phyloP scores from a whole-genome alignment of 768 basidiomycete genomes.

The Boletus barrowsii region DNA sequence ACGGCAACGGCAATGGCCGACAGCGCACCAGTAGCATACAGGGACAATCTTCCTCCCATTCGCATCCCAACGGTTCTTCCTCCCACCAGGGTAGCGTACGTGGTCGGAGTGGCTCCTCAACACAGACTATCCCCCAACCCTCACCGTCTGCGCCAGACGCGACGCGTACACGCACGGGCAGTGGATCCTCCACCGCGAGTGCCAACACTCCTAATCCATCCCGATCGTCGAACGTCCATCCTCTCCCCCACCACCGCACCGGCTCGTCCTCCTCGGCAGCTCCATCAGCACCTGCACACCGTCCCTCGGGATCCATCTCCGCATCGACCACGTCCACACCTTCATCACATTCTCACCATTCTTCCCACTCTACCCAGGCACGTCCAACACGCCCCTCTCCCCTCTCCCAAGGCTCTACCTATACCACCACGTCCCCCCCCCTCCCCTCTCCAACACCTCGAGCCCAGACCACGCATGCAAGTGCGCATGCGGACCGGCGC shows the following conservation, averaged over 20 bases:
- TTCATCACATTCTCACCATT: constrained; percentile 28
- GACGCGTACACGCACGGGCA: constrained; percentile 32
- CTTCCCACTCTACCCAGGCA: constrained; percentile 25
- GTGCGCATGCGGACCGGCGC: constrained; percentile 64
- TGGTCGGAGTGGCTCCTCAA: constrained; percentile 35
- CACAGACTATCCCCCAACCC: constrained; percentile 26
- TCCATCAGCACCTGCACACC: constrained; percentile 19
- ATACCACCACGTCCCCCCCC: constrained; percentile 13
- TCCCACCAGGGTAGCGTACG: constrained; percentile 33
- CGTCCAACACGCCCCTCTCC: constrained; percentile 33
- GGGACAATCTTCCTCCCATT: constrained; percentile 57
- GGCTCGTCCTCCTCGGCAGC: constrained; percentile 28
- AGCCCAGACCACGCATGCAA: constrained; percentile 35
- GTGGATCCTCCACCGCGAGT: constrained; percentile 26
- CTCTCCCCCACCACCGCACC: constrained; percentile 32
- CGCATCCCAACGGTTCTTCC: constrained; percentile 32
- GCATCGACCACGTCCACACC: constrained; percentile 29
- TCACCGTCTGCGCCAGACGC: constrained; percentile 20
- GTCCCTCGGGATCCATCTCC: constrained; percentile 26
- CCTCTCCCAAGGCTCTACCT: constrained; percentile 32
- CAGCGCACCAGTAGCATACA: constrained; percentile 73
- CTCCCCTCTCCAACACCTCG: constrained; percentile 15
- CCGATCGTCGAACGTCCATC: constrained; percentile 21
- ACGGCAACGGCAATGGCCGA: constrained; percentile 33
- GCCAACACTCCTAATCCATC: constrained; percentile 4